These are phyloP conservation scores for Chalciporus sp. DNA, from an alignment of 1,284 basidiomycete genomes.

Conservation along the genomic window DNA sequence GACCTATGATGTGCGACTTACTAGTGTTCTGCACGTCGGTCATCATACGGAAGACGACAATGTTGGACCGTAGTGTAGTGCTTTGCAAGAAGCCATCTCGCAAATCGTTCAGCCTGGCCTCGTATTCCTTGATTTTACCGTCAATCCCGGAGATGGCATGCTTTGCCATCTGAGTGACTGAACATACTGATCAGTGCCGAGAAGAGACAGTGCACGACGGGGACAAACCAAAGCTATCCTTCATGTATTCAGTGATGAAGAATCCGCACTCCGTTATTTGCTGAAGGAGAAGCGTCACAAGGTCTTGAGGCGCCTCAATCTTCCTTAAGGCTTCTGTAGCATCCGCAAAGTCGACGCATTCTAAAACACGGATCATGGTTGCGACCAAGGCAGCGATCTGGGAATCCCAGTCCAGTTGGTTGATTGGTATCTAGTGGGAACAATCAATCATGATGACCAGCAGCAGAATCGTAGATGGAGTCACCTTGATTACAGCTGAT, in stretches of 20 bases:
- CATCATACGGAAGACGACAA: conserved; percentile 1
- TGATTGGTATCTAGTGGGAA: conserved; percentile 18
- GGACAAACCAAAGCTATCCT: conserved; percentile 10
- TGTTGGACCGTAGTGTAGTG: conserved; percentile 5
- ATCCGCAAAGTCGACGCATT: conserved; percentile 1
- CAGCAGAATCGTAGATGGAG: no score
- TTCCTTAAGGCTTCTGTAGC: background rate
- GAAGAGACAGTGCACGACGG: no score
- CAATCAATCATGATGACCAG: no score
- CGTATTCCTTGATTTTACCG: conserved; percentile 12
- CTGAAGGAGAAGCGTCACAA: background rate
- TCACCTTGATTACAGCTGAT: background rate
- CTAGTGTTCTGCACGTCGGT: background rate
- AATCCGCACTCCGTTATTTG: conserved; percentile 3
- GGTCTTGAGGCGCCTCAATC: background rate
- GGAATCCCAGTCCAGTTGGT: conserved; percentile 15
- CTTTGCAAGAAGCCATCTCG: conserved; percentile 23
- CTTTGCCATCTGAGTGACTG: conserved; percentile 7
- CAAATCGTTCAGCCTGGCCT: conserved; percentile 20
- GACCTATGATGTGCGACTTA: background rate
- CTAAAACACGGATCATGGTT: background rate
- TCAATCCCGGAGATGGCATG: conserved; percentile 13
- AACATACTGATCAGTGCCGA: background rate
- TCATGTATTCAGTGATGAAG: conserved; percentile 21
- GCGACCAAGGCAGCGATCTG: background rate